Evolutionary conservation across 768 basidiomycete genomes (phyloP), one percentile per base, ranked within the genome.

Genomic region (Boletus coccyginus): DNA sequence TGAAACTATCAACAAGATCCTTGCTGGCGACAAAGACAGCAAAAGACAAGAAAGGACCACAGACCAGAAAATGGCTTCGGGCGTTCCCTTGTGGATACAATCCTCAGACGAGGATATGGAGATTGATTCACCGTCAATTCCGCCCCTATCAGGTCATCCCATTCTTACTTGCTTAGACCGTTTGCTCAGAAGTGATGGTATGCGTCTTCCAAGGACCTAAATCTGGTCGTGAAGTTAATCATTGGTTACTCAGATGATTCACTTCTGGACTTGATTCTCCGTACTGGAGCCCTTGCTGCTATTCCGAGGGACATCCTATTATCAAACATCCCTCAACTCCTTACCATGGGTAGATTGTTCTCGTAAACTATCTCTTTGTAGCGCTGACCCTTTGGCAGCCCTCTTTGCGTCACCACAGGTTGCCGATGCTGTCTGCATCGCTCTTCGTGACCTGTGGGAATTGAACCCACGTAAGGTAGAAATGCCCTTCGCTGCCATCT

Each of bases 1-100:
- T 14, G 72, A 77, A 57, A 77, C 72, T 11, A 75, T 85, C 43
- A 69, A 65, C 17, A 74, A 72, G 50, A 77, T 85, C 39, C 65
- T 85, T 39, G 65, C 72, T 50, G 63, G 69, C 16, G 78, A 84
- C 55, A 74, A 70, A 46, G 67, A 53, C 8, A 68, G 68, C 13
- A 62, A 66, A 55, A 57, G 61, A 39, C 72, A 67, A 48, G 55
- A 39, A 41, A 70, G 53, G 55, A 74, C 68, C 40, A 61, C 52
- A 0, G 62, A 67, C 44, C 57, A 64, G 52, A 62, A 52, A 39
- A 53, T 53, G 13, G 56, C 59, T 0, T 33, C 59, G 11, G 71
- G 68, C 2, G 60, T 75, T 24, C 54, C 66, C 27, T 39, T 78
- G 3, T 79, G 78, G 77, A 59, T 44, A 21, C 50, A 38, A 32